Conservation (phyloP, 495 filamentous ascomycete species). For the Podospora anserina region DNA sequence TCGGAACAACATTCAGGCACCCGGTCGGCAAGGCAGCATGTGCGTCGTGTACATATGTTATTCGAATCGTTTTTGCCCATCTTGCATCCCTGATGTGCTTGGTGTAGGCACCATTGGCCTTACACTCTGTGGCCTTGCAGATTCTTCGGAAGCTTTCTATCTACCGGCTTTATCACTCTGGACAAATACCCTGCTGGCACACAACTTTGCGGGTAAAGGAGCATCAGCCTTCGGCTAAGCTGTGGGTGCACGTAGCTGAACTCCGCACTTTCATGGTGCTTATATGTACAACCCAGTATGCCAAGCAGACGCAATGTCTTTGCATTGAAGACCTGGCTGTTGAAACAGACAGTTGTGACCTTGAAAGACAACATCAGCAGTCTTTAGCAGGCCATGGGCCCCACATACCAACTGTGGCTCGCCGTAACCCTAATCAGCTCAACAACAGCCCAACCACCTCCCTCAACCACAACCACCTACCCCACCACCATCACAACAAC, state of each 20-base stretch:
- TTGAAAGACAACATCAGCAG: neutral
- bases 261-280: neutral
- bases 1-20: too few relatives aligned
- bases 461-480: constrained; percentile 8
- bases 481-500: constrained; percentile 23
- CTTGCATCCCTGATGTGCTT: too few relatives aligned
- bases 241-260: neutral
- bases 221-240: neutral
- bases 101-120: neutral
- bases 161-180: neutral
- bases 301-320: neutral
- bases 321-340: too few relatives aligned
- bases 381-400: neutral
- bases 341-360: neutral
- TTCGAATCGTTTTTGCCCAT: too few relatives aligned
- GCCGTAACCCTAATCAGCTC: neutral
- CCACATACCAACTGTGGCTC: neutral
- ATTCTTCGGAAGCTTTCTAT: neutral
- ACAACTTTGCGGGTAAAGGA: neutral
- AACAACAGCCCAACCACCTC: neutral
- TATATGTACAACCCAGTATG: neutral
- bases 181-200: neutral
- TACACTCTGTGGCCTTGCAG: neutral
- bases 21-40: too few relatives aligned
- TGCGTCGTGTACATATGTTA: too few relatives aligned